Base-by-base conservation (phyloP, 2,329 filamentous ascomycete genomes). In the Alternaria sp. region DNA sequence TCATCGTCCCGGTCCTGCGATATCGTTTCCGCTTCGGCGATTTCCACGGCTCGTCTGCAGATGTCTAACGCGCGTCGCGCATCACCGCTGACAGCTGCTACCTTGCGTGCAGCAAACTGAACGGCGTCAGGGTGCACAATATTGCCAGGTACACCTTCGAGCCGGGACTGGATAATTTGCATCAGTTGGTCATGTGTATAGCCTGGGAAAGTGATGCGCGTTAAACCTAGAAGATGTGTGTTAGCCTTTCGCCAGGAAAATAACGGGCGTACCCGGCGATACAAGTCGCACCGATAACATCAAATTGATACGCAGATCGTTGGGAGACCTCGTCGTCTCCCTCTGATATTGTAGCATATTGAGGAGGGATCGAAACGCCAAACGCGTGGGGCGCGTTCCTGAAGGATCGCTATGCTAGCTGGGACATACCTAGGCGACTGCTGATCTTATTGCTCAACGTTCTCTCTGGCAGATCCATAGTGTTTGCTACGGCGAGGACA, bases 381-480 rank as follows among this genome's bases (percentile, higher is more conserved):
- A 50, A 62, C 58, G 55, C 57, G 59, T 61, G 62, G 57, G 71
- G 72, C 61, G 72, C 61, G 64, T 58, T 63, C 62, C 58, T 57
- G 49, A 69, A 67, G 64, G 65, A 75, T 64, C 37, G 63, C 45
- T 23, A 69, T 66, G 65, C 62, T 53, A 53, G 49, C 49, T 44
- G 65, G 65, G 59, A 77, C 78, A 68, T 76, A 81, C 79, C 79
- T 74, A 81, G 68, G 64, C 96, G 90, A 79, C 93, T 97, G 77
- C 93, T 97, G 79, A 99, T 99, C 80, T 99, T 99, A 84, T 99
- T 99, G 81, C 93, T 97, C 41, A 99, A 85, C 0, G 96, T 99
- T 76, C 96, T 87, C 81, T 99, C 96, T 0, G 96, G 96, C 61
- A 99, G 83, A 82, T 99, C 96, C 96, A 99, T 99, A 23, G 96